Evolutionary conservation across 2,329 filamentous ascomycete genomes (phyloP).

Genomic region (Paraphoma sp.): DNA sequence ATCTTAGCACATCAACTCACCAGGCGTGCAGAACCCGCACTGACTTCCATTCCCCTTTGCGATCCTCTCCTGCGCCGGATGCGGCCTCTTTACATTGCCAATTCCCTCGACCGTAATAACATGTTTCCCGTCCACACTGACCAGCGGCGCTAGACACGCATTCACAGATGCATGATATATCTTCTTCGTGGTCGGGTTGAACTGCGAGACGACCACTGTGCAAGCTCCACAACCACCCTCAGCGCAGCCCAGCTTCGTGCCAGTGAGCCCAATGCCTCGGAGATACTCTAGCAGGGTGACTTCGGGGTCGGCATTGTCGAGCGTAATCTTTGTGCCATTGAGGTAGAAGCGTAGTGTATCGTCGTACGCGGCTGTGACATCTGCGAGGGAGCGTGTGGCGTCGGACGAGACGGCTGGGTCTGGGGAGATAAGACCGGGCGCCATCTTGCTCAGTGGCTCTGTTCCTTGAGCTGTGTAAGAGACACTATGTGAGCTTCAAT

Average conservation of each 20-base stretch:
- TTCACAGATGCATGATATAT: slow-evolving; percentile 98
- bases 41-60: slow-evolving; percentile 92
- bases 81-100: slow-evolving; percentile 83
- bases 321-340: slow-evolving; percentile 86
- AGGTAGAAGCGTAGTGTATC: slow-evolving; percentile 92
- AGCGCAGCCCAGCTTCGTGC: slow-evolving; percentile 94
- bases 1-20: not conserved
- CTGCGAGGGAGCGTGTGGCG: slow-evolving; percentile 57
- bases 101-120: slow-evolving; percentile 98
- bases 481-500: not conserved
- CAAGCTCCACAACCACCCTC: slow-evolving; percentile 97
- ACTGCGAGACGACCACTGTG: slow-evolving; percentile 92
- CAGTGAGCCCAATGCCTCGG: slow-evolving; percentile 88
- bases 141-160: slow-evolving; percentile 89
- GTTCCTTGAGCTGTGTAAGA: not conserved
- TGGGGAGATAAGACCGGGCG: slow-evolving; percentile 59
- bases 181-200: slow-evolving; percentile 88
- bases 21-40: slow-evolving; percentile 91
- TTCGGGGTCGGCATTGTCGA: slow-evolving; percentile 90
- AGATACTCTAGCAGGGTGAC: slow-evolving; percentile 92
- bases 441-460: slow-evolving; percentile 53
- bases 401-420: slow-evolving; percentile 54
- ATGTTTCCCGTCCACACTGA: slow-evolving; percentile 95
- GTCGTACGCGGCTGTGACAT: slow-evolving; percentile 78
- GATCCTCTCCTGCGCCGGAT: slow-evolving; percentile 89